Base-by-base conservation (phyloP, 2,329 filamentous ascomycete species). In the Atkinsonella hypoxylon region DNA sequence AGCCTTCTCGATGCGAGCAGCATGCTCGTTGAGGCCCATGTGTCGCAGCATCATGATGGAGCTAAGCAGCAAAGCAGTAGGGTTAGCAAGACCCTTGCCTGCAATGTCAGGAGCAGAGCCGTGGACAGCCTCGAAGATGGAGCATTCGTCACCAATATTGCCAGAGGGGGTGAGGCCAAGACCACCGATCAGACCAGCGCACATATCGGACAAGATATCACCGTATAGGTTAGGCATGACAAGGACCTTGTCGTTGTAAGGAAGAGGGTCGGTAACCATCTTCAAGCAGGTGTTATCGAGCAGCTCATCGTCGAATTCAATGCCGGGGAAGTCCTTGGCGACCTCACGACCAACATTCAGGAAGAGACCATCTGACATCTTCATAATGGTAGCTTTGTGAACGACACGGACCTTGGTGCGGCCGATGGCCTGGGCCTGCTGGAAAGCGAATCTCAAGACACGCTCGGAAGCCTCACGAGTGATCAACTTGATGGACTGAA, bases 311-410 rank as follows among this genome's bases (percentile, higher is more conserved):
- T 97, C 91, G 68, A 98, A 97, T 75, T 96, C 87, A 64, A 98
- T 88, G 62, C 83, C 78, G 57, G 93, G 93, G 81, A 87, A 98
- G 67, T 97, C 90, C 82, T 95, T 95, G 70, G 89, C 79, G 59
- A 98, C 82, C 55, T 93, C 81, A 60, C 83, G 77, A 61, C 85
- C 93, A 56, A 86, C 89, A 71, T 80, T 87, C 61, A 98, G 81
- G 83, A 98, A 98, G 55, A 98, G 87, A 75, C 93, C 93, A 70
- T 98, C 93, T 67, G 86, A 91, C 88, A 96, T 95, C 83, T 98
- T 98, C 93, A 98, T 98, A 77, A 98, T 98, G 67, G 93, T 97
- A 70, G 93, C 93, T 82, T 98, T 98, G 86, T 98, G 93, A 57
- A 97, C 90, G 54, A 89, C 91, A 66, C 90, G 89, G 64, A 97